A percentile compares a stretch with the other conserved stretches of the same genome.
Evolutionary conservation across 164 flowering plant genomes (phyloP).

Genomic region (Stephania cephalantha): DNA sequence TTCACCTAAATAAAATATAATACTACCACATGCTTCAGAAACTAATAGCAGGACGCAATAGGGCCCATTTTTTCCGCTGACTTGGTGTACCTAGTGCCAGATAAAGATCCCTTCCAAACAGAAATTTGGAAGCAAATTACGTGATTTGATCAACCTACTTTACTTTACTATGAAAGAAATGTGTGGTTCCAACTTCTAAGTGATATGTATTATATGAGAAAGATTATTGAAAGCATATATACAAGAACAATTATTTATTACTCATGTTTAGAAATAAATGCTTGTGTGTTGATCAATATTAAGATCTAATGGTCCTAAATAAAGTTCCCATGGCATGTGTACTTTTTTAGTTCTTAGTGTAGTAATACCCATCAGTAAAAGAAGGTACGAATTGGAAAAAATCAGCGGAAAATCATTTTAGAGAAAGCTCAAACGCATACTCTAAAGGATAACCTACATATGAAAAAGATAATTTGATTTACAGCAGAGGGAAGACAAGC

Average conservation of each 20-base stretch:
- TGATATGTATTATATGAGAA: not conserved
- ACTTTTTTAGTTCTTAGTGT: too few relatives aligned
- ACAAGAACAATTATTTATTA: too few relatives aligned
- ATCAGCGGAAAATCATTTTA: too few relatives aligned
- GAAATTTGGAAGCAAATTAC: too few relatives aligned
- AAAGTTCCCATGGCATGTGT: too few relatives aligned
- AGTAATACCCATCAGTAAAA: too few relatives aligned
- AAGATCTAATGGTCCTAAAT: too few relatives aligned
- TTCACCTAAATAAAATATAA: not conserved
- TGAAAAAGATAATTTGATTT: not conserved
- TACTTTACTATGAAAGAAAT: not conserved
- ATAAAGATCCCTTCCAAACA: too few relatives aligned
- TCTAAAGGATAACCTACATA: not conserved
- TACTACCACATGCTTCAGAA: not conserved
- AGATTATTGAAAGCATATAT: too few relatives aligned
- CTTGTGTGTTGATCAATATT: too few relatives aligned
- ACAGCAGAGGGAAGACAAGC: not conserved
- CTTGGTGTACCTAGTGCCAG: not conserved
- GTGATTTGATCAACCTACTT: not conserved
- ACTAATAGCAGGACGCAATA: not conserved
- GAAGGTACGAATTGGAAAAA: too few relatives aligned
- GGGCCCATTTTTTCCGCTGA: not conserved
- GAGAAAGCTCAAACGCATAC: not conserved
- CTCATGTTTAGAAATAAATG: too few relatives aligned
- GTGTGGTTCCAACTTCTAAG: not conserved